These are phyloP conservation scores for Fusarium sp. DNA, from an alignment of 2,329 filamentous ascomycete species.

Conservation along the genomic window DNA sequence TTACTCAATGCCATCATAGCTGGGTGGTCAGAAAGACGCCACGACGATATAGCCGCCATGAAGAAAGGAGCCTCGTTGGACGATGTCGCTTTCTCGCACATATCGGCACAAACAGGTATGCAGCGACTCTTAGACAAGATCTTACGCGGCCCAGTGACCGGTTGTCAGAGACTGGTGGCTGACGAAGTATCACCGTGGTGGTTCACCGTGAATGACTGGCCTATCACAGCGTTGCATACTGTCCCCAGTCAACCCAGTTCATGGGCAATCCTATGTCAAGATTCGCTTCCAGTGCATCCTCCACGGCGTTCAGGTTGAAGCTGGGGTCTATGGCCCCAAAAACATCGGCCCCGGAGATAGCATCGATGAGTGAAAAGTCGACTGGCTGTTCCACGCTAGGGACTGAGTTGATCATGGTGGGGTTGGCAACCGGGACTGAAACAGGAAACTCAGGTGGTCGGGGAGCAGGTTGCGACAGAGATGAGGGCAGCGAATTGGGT, in stretches of 20 bases:
- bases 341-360: slow-evolving; percentile 62
- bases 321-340: slow-evolving; percentile 67
- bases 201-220: neutral
- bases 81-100: neutral
- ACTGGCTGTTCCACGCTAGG: slow-evolving; percentile 51
- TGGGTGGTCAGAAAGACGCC: slow-evolving; percentile 4
- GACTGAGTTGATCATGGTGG: slow-evolving; percentile 44
- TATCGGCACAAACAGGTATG: neutral
- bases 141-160: neutral
- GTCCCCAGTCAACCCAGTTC: slow-evolving; percentile 62
- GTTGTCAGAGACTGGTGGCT: slow-evolving; percentile 1
- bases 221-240: slow-evolving; percentile 49
- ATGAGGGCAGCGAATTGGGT: slow-evolving; percentile 37
- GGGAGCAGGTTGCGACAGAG: slow-evolving; percentile 2
- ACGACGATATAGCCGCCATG: neutral
- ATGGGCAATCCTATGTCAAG: slow-evolving; percentile 65
- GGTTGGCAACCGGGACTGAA: slow-evolving; percentile 39
- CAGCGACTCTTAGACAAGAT: neutral
- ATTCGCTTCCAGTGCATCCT: slow-evolving; percentile 66
- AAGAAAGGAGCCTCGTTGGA: neutral
- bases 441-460: slow-evolving; percentile 31
- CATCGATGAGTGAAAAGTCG: slow-evolving; percentile 58
- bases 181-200: neutral
- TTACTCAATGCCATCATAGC: neutral
- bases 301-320: slow-evolving; percentile 65